Evolutionary conservation across 2,329 filamentous ascomycete species (phyloP), one percentile per base, ranked within the genome.

Genomic region (Clonostachys byssicola): DNA sequence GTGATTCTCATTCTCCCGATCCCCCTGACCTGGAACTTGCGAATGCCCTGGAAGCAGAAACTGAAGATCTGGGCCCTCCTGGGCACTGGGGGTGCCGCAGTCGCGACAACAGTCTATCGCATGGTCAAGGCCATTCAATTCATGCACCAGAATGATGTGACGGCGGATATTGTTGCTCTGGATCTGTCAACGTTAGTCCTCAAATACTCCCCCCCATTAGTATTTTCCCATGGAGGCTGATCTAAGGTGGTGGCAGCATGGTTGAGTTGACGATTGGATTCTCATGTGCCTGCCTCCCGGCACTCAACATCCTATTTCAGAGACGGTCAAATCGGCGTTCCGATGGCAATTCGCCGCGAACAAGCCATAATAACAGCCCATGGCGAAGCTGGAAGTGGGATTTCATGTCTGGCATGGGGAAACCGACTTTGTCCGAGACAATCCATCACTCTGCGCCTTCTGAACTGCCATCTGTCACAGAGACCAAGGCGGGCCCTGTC

Each of bases 1-100:
- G 53, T 63, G 36, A 62, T 67, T 16, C 52, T 68, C 23, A 13
- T 64, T 9, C 45, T 70, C 6, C 66, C 65, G 4, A 52, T 66
- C 9, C 56, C 61, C 0, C 48, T 68, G 42, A 58, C 58, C 2
- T 64, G 58, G 60, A 54, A 50, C 1, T 48, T 68, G 34, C 54
- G 57, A 14, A 52, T 63, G 46, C 51, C 58, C 2, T 33, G 54
- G 17, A 43, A 42, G 4, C 62, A 62, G 48, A 68, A 65, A 49
- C n/a, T 66, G 4, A 64, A 62, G 47, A 61, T 68, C 23, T 49
- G 54, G 5, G 47, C 51, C 18, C 53, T 66, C 47, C 55, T 67
- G 5, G 56, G 60, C 3, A 55, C 59, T 1, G 62, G 64, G 2
- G 61, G 62, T 2, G 51, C 57, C 1, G 63, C 60, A 3, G 58